Evolutionary conservation across 1,284 basidiomycete species (phyloP).

Genomic region (Chiua sp.): DNA sequence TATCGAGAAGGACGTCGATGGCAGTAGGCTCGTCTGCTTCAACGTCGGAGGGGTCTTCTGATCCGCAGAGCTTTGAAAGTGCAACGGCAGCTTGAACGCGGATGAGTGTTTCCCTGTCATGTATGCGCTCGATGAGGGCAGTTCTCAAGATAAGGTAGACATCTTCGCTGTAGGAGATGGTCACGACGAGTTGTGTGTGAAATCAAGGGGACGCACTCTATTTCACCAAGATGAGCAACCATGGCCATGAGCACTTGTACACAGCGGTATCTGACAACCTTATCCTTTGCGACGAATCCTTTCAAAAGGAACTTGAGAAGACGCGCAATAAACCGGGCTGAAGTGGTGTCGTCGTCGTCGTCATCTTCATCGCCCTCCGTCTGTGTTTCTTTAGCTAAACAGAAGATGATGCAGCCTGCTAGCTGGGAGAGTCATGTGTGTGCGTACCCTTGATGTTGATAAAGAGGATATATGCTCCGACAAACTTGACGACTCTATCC

Average conservation of each 20-base stretch:
- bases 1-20: constrained; percentile 73
- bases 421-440: neutral
- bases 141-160: constrained; percentile 73
- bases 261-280: constrained; percentile 83
- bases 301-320: constrained; percentile 82
- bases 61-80: constrained; percentile 83
- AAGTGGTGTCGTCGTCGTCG: constrained; percentile 71
- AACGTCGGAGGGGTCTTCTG: constrained; percentile 74
- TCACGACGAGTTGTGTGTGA: neutral
- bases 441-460: constrained; percentile 77
- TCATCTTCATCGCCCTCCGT: constrained; percentile 47
- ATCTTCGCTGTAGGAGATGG: constrained; percentile 69
- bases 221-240: constrained; percentile 80
- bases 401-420: neutral
- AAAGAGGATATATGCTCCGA: constrained; percentile 83
- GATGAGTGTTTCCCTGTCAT: constrained; percentile 87
- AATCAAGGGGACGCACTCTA: constrained; percentile 64
- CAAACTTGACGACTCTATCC: constrained; percentile 86
- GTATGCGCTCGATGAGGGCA: constrained; percentile 77
- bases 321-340: constrained; percentile 76
- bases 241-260: constrained; percentile 83
- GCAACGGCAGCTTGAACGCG: constrained; percentile 88
- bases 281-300: constrained; percentile 91
- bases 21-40: constrained; percentile 70
- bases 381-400: constrained; percentile 39